phyloP scores from a whole-genome alignment of 139 green algal genomes.

The Chlorella sp. region DNA sequence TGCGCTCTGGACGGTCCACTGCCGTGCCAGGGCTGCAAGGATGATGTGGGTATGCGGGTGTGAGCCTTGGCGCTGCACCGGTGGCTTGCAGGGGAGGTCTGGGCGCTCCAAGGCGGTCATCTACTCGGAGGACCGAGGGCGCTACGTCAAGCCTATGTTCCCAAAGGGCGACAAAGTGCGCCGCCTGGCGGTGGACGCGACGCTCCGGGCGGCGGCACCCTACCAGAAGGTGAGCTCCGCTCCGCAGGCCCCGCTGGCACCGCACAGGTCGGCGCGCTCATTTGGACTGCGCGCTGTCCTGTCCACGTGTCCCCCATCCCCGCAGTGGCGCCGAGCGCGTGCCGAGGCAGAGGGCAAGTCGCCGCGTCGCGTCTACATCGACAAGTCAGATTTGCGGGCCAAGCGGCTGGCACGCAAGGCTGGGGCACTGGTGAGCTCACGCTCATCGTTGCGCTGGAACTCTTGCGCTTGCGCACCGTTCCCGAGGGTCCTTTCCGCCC shows the following conservation, averaged over 20 bases:
- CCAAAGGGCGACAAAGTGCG: slow-evolving; percentile 70
- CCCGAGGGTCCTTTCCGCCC: neutral
- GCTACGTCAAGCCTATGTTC: slow-evolving; percentile 99
- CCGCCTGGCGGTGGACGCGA: slow-evolving; percentile 97
- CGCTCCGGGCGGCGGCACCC: slow-evolving; percentile 89
- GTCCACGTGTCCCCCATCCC: too few relatives aligned
- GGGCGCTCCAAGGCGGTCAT: slow-evolving; percentile 96
- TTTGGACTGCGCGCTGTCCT: too few relatives aligned
- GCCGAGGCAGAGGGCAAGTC: slow-evolving; percentile 40
- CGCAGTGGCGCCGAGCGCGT: slow-evolving; percentile 40
- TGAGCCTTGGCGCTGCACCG: slow-evolving; percentile 89
- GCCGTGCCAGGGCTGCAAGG: too few relatives aligned
- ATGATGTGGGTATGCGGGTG: too few relatives aligned
- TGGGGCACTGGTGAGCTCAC: slow-evolving; percentile 24
- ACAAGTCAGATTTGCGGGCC: slow-evolving; percentile 92
- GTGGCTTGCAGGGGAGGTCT: slow-evolving; percentile 65
- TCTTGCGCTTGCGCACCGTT: slow-evolving; percentile 50
- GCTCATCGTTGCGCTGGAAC: slow-evolving; percentile 64
- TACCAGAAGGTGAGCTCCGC: slow-evolving; percentile 84
- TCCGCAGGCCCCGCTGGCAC: too few relatives aligned
- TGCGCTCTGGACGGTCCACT: too few relatives aligned
- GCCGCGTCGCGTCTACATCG: slow-evolving; percentile 73
- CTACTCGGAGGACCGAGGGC: slow-evolving; percentile 83
- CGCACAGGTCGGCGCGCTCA: too few relatives aligned
- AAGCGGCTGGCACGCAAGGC: slow-evolving; percentile 96